Conservation (phyloP, 352 stramenopile genomes). For the Pythium phragmiticola region DNA sequence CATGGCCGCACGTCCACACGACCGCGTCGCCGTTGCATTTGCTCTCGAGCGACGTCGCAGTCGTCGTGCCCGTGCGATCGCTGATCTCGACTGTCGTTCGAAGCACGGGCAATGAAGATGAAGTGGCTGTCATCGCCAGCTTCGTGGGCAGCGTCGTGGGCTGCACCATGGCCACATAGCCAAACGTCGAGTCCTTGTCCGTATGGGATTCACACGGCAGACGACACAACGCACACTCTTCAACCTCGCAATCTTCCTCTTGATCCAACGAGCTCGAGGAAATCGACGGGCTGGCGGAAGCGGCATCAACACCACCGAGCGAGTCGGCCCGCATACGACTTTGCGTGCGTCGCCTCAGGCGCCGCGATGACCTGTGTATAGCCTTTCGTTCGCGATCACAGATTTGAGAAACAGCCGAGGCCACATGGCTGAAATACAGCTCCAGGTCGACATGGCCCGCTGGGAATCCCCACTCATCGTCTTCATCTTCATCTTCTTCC, state of each 20-base stretch:
- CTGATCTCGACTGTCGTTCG: slow-evolving; percentile 9
- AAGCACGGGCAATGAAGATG: slow-evolving; percentile 8
- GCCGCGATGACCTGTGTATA: slow-evolving; percentile 32
- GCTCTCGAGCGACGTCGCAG: not conserved
- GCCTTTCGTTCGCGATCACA: slow-evolving; percentile 39
- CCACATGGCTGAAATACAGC: slow-evolving; percentile 68
- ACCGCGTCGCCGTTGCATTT: slow-evolving; percentile 32
- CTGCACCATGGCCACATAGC: slow-evolving; percentile 68
- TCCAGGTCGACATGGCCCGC: slow-evolving; percentile 63
- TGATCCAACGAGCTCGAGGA: slow-evolving; percentile 23
- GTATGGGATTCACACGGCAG: slow-evolving; percentile 46
- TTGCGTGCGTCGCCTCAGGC: slow-evolving; percentile 29
- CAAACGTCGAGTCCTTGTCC: slow-evolving; percentile 48
- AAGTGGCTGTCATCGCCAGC: slow-evolving; percentile 18
- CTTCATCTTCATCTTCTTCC: slow-evolving; percentile 61
- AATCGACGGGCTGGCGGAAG: slow-evolving; percentile 11
- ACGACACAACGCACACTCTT: slow-evolving; percentile 68
- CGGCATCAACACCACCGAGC: slow-evolving; percentile 3
- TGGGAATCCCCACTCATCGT: slow-evolving; percentile 82
- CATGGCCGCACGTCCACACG: slow-evolving; percentile 73
- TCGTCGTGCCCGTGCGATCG: slow-evolving; percentile 9
- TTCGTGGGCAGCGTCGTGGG: slow-evolving; percentile 52
- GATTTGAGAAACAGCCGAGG: slow-evolving; percentile 54
- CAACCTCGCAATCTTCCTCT: slow-evolving; percentile 29
- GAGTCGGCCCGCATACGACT: slow-evolving; percentile 25